These are phyloP conservation scores for Fusarium scirpi DNA, from an alignment of 2,329 filamentous ascomycete species.

Conservation along the genomic window DNA sequence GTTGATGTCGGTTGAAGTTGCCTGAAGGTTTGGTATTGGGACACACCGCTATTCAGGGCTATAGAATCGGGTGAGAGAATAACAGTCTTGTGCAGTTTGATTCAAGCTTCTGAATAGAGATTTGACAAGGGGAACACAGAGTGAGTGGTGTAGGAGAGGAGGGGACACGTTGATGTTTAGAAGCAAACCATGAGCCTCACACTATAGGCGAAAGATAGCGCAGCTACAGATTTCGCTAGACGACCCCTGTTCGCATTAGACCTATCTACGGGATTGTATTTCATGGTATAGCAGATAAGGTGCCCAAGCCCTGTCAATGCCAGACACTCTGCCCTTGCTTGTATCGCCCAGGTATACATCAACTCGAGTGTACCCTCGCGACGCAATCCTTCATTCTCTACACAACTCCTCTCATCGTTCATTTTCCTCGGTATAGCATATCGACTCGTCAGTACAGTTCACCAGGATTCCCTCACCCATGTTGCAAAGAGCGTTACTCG, in stretches of 20 bases:
- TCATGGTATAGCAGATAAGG: neutral
- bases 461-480: neutral
- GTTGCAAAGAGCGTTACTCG: constrained; percentile 12
- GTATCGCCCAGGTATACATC: neutral
- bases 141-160: neutral
- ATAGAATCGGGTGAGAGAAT: neutral
- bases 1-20: constrained; percentile 37
- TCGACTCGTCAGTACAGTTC: neutral
- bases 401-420: neutral
- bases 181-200: neutral
- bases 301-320: neutral
- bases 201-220: no score
- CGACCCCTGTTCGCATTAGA: neutral
- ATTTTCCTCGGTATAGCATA: neutral
- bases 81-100: neutral
- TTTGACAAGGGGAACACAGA: neutral
- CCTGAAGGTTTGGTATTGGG: neutral
- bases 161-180: neutral
- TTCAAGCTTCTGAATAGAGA: neutral
- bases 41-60: constrained; percentile 15
- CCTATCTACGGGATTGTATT: neutral
- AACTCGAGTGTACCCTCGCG: neutral
- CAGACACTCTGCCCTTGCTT: neutral
- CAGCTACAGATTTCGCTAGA: neutral
- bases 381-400: neutral